These are phyloP conservation scores for Globisporangium viniferum DNA, from an alignment of 352 stramenopile species.

Conservation along the genomic window DNA sequence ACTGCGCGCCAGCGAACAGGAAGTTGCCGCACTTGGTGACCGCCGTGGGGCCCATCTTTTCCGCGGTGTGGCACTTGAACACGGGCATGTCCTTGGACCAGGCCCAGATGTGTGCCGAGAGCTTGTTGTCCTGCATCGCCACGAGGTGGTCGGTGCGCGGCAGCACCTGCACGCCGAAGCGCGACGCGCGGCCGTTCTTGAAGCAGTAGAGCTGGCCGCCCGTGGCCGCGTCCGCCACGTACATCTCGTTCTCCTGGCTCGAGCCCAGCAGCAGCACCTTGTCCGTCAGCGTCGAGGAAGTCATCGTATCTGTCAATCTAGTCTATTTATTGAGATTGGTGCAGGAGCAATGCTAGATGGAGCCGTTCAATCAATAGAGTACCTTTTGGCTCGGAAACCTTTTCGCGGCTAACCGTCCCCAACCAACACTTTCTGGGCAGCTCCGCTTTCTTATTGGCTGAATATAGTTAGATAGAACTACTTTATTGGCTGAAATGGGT, in stretches of 20 bases:
- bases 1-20: constrained; percentile 66
- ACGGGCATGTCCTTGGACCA: constrained; percentile 70
- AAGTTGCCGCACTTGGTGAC: constrained; percentile 71
- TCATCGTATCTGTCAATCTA: constrained; percentile 20
- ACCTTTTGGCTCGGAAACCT: not conserved
- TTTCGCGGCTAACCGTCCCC: not conserved
- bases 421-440: constrained; percentile 17
- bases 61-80: constrained; percentile 73
- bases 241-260: constrained; percentile 62
- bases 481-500: constrained; percentile 26
- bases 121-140: constrained; percentile 62
- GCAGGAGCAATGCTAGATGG: not conserved
- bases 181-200: constrained; percentile 58
- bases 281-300: constrained; percentile 43
- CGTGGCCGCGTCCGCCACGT: constrained; percentile 54
- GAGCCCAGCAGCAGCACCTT: constrained; percentile 69
- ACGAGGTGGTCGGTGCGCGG: constrained; percentile 69
- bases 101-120: constrained; percentile 57
- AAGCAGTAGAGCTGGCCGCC: constrained; percentile 71
- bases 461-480: not conserved
- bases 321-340: not conserved
- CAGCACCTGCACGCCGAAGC: constrained; percentile 48
- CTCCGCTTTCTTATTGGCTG: constrained; percentile 19
- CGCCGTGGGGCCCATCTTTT: constrained; percentile 62
- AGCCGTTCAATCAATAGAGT: not conserved